Conservation (phyloP, 2,329 filamentous ascomycete species). For the Diaporthe citriasiana region DNA sequence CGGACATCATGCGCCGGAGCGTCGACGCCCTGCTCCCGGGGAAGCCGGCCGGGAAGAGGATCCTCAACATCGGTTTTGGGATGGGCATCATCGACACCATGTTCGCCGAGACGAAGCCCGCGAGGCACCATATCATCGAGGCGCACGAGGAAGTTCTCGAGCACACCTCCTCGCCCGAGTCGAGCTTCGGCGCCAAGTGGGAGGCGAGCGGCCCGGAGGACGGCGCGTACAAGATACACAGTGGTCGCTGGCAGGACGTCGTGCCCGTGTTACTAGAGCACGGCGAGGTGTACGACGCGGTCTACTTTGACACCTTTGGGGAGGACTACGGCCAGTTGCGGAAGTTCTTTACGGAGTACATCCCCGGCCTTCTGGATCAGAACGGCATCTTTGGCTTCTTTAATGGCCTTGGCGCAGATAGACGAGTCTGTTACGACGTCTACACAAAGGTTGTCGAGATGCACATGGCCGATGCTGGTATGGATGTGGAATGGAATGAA, state of each 20-base stretch:
- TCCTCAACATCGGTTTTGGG: conserved; percentile 90
- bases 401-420: conserved; percentile 91
- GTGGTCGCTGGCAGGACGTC: conserved; percentile 86
- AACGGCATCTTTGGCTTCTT: conserved; percentile 87
- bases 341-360: conserved; percentile 88
- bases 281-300: conserved; percentile 83
- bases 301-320: conserved; percentile 98
- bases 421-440: conserved; percentile 94
- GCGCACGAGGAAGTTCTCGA: conserved; percentile 84
- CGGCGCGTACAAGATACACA: conserved; percentile 80
- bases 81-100: conserved; percentile 90
- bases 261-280: conserved; percentile 76
- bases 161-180: conserved; percentile 66
- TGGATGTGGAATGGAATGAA: conserved; percentile 90
- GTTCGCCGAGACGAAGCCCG: conserved; percentile 77
- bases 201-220: conserved; percentile 68
- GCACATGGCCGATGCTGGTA: conserved; percentile 88
- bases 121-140: conserved; percentile 86
- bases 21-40: conserved; percentile 73
- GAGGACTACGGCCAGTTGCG: conserved; percentile 91
- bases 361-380: conserved; percentile 82
- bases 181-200: conserved; percentile 69
- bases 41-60: conserved; percentile 67
- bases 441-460: conserved; percentile 94
- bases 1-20: conserved; percentile 84